Evolutionary conservation across 306 rosid genomes (phyloP), one percentile per base, ranked within the genome.

Genomic region (Geum urbanum): DNA sequence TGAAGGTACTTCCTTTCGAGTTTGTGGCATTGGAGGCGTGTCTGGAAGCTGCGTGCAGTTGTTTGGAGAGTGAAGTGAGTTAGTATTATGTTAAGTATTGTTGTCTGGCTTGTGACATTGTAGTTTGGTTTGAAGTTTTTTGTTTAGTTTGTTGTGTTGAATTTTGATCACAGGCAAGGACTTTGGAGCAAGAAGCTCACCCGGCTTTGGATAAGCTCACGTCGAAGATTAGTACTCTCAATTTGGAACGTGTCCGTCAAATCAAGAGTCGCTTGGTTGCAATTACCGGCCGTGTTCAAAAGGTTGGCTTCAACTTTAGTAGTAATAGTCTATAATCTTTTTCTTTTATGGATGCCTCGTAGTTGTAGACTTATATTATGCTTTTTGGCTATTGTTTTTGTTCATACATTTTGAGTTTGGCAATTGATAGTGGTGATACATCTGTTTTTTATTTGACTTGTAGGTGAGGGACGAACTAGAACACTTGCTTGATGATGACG

Each of bases 201-300:
- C 99, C 99, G 3, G 99, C 99, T 61, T 84, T 94, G 32, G 99
- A 94, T 74, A 94, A 94, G 82, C 83, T 94, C 68, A 94, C 99
- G 20, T 91, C 99, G 5, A 94, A 94, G 80, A 94, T 94, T 11
- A 94, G 99, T 80, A 94, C 97, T 46, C 95, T 94, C 58, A 94
- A 94, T 75, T 84, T 94, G 88, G 99, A 94, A 77, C 92, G 95
- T 0, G 99, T 94, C 59, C 96, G 97, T 12, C 99, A 94, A 70
- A 91, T 94, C 75, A 94, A 94, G 88, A 94, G 99, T 67, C 95
- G 99, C 43, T 82, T 91, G 64, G 99, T 94, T 69, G 97, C 99
- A 13, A 94, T 94, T 49, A 94, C 98, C 6, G 98, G 98, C 35
- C 90, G 97, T 7, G 98, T 94, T 71, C 98, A 94, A 52, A 94